phyloP scores from a whole-genome alignment of 805 yeast genomes.

The Saturnispora saitoi region DNA sequence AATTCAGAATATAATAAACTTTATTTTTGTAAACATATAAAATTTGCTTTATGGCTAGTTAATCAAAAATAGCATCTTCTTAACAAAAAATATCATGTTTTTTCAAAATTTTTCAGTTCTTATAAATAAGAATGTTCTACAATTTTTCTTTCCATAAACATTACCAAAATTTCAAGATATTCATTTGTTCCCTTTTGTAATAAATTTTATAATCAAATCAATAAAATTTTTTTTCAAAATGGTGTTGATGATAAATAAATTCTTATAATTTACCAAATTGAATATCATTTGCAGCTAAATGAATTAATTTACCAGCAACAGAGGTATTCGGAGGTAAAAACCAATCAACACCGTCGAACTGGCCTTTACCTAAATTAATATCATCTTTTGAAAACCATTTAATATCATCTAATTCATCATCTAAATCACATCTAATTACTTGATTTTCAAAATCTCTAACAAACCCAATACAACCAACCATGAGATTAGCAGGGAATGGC shows the following conservation, averaged over 20 bases:
- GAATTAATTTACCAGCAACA: conserved; percentile 5
- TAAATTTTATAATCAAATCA: too few relatives aligned
- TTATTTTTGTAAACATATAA: too few relatives aligned
- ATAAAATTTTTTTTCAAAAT: not conserved
- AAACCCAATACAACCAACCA: conserved; percentile 84
- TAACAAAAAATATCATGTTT: too few relatives aligned
- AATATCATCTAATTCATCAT: conserved; percentile 79
- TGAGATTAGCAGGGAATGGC: conserved; percentile 92
- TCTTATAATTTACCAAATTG: not conserved
- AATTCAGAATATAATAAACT: too few relatives aligned
- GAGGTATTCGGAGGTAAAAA: conserved; percentile 7
- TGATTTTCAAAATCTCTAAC: conserved; percentile 60
- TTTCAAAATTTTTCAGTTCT: too few relatives aligned
- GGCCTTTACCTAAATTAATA: conserved; percentile 26
- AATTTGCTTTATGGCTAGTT: too few relatives aligned
- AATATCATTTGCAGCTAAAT: not conserved
- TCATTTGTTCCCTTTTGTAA: too few relatives aligned
- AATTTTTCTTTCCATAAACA: too few relatives aligned
- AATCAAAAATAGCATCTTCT: too few relatives aligned
- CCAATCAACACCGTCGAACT: conserved; percentile 1
- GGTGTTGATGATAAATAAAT: not conserved
- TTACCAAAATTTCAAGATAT: too few relatives aligned
- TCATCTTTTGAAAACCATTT: conserved; percentile 66
- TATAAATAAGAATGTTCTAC: too few relatives aligned
- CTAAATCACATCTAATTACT: conserved; percentile 48